Conservation (phyloP, 371 early-diverging fungal genomes). For the Syncephalis fuscata region DNA sequence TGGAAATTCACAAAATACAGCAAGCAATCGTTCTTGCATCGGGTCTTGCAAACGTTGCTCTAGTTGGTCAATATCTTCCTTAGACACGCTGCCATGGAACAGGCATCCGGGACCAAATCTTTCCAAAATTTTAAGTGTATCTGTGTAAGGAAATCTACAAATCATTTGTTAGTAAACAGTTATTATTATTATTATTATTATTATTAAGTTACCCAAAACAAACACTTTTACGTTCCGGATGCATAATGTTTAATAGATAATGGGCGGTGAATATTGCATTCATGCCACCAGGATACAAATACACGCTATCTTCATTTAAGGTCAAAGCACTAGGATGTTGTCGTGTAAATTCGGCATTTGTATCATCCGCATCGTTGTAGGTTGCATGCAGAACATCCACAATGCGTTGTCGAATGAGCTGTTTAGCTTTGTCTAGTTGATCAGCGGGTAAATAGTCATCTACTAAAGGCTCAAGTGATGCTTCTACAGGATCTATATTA, state of each 20-base stretch:
- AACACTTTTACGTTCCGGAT: conserved; percentile 43
- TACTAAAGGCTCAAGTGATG: conserved; percentile 76
- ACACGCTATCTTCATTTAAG: conserved; percentile 68
- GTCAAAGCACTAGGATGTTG: not conserved
- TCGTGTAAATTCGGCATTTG: conserved; percentile 4
- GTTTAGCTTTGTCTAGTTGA: conserved; percentile 55
- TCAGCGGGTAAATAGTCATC: conserved; percentile 65
- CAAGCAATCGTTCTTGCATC: conserved; percentile 40
- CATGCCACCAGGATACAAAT: conserved; percentile 84
- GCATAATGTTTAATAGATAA: conserved; percentile 27
- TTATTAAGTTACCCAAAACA: conserved; percentile 66
- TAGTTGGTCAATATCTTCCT: conserved; percentile 47
- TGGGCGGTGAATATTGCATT: conserved; percentile 80
- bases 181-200: not conserved
- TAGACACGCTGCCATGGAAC: conserved; percentile 71
- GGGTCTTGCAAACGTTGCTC: conserved; percentile 23
- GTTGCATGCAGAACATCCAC: conserved; percentile 49
- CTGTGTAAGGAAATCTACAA: conserved; percentile 77
- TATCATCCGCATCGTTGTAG: conserved; percentile 6
- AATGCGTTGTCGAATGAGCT: conserved; percentile 56
- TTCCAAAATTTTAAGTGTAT: conserved; percentile 85
- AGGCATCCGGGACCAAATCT: conserved; percentile 80
- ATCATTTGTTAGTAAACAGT: not conserved
- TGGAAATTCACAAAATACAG: conserved; percentile 85
- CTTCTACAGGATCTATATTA: conserved; percentile 17